phyloP scores from a whole-genome alignment of 2,329 filamentous ascomycete species.

The Pseudocercospora vitis region DNA sequence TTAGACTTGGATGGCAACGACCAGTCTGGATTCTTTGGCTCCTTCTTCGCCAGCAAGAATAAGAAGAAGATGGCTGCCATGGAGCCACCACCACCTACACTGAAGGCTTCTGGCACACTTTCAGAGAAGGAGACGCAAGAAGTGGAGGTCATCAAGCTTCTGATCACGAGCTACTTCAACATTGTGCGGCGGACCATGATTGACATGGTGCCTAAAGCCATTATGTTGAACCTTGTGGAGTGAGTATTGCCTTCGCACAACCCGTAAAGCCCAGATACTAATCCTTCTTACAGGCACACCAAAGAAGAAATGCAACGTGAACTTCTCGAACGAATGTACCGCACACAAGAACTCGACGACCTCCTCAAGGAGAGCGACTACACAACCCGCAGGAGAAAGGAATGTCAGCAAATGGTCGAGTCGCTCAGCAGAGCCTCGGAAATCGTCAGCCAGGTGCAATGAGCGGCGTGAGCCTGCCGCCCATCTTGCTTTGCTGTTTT shows the following conservation, averaged over 20 bases:
- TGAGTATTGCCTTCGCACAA: constrained; percentile 53
- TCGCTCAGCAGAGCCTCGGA: constrained; percentile 78
- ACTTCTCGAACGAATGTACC: constrained; percentile 96
- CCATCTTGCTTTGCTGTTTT: neutral
- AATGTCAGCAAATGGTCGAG: constrained; percentile 99
- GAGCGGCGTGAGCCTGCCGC: constrained; percentile 18
- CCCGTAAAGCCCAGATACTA: constrained; percentile 14
- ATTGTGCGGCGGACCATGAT: constrained; percentile 99
- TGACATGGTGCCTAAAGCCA: constrained; percentile 99
- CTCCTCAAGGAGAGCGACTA: constrained; percentile 98
- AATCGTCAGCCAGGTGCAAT: constrained; percentile 82
- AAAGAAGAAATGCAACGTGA: constrained; percentile 99
- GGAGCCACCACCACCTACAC: constrained; percentile 87
- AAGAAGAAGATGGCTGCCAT: constrained; percentile 99
- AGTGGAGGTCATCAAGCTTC: constrained; percentile 96
- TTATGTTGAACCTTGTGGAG: constrained; percentile 96
- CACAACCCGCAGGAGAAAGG: constrained; percentile 89
- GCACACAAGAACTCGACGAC: constrained; percentile 83
- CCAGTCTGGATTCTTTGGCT: constrained; percentile 82
- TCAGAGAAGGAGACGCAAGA: constrained; percentile 94
- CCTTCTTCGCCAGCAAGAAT: constrained; percentile 98
- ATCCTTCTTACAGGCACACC: constrained; percentile 64
- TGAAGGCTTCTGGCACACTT: constrained; percentile 91
- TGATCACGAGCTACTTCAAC: constrained; percentile 97
- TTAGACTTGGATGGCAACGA: constrained; percentile 57